Evolutionary conservation across 2,329 filamentous ascomycete genomes (phyloP).

Genomic region (Neospermospora avenae): DNA sequence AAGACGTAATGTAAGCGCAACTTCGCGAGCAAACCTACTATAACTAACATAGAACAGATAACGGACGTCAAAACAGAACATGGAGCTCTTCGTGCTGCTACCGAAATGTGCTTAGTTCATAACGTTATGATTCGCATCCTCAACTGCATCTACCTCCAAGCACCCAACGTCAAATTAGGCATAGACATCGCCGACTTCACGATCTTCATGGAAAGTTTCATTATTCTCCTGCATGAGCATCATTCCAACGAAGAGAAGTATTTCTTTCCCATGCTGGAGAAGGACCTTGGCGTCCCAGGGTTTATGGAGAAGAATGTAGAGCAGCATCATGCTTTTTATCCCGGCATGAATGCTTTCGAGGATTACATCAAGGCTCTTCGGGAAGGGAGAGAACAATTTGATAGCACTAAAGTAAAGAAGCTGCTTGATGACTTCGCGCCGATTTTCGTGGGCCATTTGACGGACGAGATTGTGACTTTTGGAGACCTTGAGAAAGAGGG

Average conservation of each 20-base stretch:
- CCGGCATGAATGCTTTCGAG: conserved; percentile 35
- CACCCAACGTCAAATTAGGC: conserved; percentile 37
- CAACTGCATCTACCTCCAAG: conserved; percentile 39
- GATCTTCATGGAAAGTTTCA: conserved; percentile 33
- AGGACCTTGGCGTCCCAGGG: conserved; percentile 35
- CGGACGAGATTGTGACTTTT: conserved; percentile 40
- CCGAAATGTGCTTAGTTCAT: conserved; percentile 37
- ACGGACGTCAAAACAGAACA: conserved; percentile 12
- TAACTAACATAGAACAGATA: conserved; percentile 2
- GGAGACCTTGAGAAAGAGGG: conserved; percentile 36
- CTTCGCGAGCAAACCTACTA: not conserved
- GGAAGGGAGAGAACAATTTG: conserved; percentile 32
- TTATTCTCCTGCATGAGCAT: conserved; percentile 37
- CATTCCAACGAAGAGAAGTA: conserved; percentile 39
- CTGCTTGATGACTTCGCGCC: conserved; percentile 40
- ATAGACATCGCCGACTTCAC: conserved; percentile 37
- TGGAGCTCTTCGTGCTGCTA: conserved; percentile 26
- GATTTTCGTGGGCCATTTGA: conserved; percentile 37
- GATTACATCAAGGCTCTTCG: conserved; percentile 35
- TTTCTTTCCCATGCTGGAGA: conserved; percentile 41
- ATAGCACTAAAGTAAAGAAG: conserved; percentile 32
- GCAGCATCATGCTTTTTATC: conserved; percentile 41
- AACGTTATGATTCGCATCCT: conserved; percentile 38
- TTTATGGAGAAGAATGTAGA: conserved; percentile 42
- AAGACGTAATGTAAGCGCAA: conserved; percentile 8